A percentile compares a stretch with the other conserved stretches of the same genome.
phyloP scores from a whole-genome alignment of 306 rosid species.

The Vigna radiata region DNA sequence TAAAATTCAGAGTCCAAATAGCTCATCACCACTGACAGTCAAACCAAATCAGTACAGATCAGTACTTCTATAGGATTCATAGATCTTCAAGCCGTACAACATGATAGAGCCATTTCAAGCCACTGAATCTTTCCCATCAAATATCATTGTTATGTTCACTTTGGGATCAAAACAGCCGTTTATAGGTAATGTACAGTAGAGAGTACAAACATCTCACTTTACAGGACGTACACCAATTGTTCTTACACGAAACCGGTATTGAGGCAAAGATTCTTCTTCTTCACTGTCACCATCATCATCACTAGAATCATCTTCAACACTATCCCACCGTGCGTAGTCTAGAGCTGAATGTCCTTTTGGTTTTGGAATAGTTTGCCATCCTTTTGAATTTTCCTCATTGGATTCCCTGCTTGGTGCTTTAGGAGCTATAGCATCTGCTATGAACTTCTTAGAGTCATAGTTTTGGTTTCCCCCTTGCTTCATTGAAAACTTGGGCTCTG shows the following conservation, averaged over 20 bases:
- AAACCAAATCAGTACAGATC: conserved; percentile 4
- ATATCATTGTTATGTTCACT: conserved; percentile 29
- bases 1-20: conserved; percentile 22
- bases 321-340: conserved; percentile 92
- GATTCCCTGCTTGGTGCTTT: conserved; percentile 48
- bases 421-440: conserved; percentile 48
- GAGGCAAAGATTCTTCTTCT: conserved; percentile 76
- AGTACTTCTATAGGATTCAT: conserved; percentile 7
- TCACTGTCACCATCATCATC: conserved; percentile 67
- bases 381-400: conserved; percentile 60
- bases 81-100: conserved; percentile 35
- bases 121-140: conserved; percentile 10
- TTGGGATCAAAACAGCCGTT: conserved; percentile 32
- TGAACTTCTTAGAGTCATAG: conserved; percentile 41
- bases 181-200: neutral
- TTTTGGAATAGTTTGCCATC: conserved; percentile 93
- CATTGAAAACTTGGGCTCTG: conserved; percentile 47
- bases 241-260: conserved; percentile 78
- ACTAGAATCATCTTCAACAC: conserved; percentile 93
- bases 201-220: conserved; percentile 55
- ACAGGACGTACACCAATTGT: conserved; percentile 80
- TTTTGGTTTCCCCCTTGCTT: conserved; percentile 54
- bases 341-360: conserved; percentile 94
- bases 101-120: conserved; percentile 38
- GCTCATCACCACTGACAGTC: conserved; percentile 28